A percentile compares a stretch with the other conserved stretches of the same genome.
Evolutionary conservation across 371 early-diverging fungal species (phyloP).

Genomic region (Mucor mucedo): DNA sequence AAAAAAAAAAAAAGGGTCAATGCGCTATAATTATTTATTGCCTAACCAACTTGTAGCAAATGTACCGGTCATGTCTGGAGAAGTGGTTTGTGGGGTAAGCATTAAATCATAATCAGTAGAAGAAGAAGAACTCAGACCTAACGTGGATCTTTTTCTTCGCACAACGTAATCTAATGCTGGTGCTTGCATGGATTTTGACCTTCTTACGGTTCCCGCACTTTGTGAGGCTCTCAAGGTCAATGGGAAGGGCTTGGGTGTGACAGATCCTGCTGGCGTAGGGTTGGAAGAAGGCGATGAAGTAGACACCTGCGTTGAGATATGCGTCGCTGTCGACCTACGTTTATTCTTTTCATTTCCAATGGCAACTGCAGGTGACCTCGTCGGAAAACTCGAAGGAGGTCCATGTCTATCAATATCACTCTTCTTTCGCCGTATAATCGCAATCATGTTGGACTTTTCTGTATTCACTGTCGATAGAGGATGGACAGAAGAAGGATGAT

Average conservation of each 20-base stretch:
- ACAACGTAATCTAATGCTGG: slow-evolving; percentile 24
- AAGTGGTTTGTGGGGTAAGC: slow-evolving; percentile 4
- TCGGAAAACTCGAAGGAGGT: slow-evolving; percentile 26
- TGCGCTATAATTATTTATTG: slow-evolving; percentile 12
- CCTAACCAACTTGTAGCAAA: slow-evolving; percentile 32
- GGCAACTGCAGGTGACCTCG: slow-evolving; percentile 10
- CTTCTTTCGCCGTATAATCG: slow-evolving; percentile 18
- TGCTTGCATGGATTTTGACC: slow-evolving; percentile 16
- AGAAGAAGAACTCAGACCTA: slow-evolving; percentile 14
- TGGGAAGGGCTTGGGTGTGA: neutral
- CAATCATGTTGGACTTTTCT: slow-evolving; percentile 5
- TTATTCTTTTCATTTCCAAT: slow-evolving; percentile 16
- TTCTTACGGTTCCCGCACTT: slow-evolving; percentile 25
- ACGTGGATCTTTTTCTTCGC: slow-evolving; percentile 21
- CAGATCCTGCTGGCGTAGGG: neutral
- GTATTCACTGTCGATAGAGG: slow-evolving; percentile 4
- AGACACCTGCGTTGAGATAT: neutral
- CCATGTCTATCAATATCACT: slow-evolving; percentile 25
- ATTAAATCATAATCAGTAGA: slow-evolving; percentile 15
- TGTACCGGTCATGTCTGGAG: slow-evolving; percentile 16
- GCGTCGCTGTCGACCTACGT: slow-evolving; percentile 6
- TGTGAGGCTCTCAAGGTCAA: slow-evolving; percentile 22
- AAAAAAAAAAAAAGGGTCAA: slow-evolving; percentile 2
- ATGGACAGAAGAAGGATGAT: slow-evolving; percentile 2
- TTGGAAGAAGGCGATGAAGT: slow-evolving; percentile 1